phyloP scores from a whole-genome alignment of 768 basidiomycete genomes.

The Termitomyces sp. region DNA sequence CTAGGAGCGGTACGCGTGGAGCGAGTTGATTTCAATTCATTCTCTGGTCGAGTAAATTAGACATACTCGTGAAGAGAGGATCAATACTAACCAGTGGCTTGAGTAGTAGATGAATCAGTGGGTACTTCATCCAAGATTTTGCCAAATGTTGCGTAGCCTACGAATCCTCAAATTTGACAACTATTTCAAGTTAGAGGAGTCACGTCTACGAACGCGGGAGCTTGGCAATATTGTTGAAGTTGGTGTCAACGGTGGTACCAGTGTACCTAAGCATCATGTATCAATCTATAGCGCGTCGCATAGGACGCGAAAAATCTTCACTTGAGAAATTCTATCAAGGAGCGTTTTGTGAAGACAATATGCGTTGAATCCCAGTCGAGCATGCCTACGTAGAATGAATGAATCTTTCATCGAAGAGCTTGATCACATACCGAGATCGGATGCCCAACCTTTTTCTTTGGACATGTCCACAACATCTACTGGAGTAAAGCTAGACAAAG shows the following conservation, averaged over 20 bases:
- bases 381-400: constrained; percentile 45
- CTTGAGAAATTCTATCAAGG: constrained; percentile 75
- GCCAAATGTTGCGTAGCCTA: constrained; percentile 72
- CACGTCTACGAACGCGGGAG: constrained; percentile 52
- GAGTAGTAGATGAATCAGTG: constrained; percentile 2
- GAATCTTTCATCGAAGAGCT: neutral
- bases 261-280: constrained; percentile 45
- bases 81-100: constrained; percentile 1
- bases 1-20: constrained; percentile 53
- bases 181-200: neutral
- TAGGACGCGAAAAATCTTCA: constrained; percentile 23
- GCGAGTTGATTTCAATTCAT: constrained; percentile 48
- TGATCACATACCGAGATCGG: constrained; percentile 48
- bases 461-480: constrained; percentile 49
- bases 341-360: constrained; percentile 77
- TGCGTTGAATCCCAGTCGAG: constrained; percentile 75
- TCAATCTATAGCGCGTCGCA: neutral
- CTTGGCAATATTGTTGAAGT: constrained; percentile 68
- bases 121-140: constrained; percentile 31
- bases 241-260: constrained; percentile 72
- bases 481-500: constrained; percentile 49
- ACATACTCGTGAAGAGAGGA: neutral
- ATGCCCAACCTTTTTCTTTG: constrained; percentile 71
- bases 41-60: constrained; percentile 11
- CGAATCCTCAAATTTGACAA: neutral